Percentiles rank a stretch among this genome's conserved stretches.
phyloP scores from a whole-genome alignment of 345 rosid species.

The Arabis hirsuta region DNA sequence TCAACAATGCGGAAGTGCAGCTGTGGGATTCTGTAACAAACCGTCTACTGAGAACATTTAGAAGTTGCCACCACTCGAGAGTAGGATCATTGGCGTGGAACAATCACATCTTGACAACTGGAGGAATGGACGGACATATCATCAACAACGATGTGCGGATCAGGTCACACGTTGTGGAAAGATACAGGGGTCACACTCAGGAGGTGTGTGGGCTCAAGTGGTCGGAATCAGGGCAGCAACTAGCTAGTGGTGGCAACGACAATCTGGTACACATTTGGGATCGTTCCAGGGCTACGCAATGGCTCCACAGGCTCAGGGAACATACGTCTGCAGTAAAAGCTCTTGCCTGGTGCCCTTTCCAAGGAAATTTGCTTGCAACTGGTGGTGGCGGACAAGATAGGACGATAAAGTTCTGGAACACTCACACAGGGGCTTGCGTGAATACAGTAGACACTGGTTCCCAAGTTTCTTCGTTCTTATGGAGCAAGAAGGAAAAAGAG shows the following conservation, averaged over 20 bases:
- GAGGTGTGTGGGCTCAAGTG: no score
- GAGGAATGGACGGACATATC: background rate
- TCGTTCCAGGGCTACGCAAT: background rate
- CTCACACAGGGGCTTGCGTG: background rate
- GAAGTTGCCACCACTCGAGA: background rate
- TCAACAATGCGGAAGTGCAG: no score
- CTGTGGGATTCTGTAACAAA: no score
- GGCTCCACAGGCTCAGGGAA: background rate
- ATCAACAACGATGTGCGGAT: background rate
- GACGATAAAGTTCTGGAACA: background rate
- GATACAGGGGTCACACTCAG: no score
- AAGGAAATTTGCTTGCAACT: background rate
- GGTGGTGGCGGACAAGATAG: background rate
- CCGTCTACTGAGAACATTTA: no score
- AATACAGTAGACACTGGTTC: background rate
- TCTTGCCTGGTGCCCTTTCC: background rate
- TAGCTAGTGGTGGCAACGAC: conserved; percentile 4
- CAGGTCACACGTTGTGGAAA: background rate
- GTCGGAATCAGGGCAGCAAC: background rate
- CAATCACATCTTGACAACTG: background rate
- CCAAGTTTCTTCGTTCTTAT: background rate
- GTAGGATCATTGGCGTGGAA: background rate
- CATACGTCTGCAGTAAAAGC: background rate
- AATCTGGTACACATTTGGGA: background rate
- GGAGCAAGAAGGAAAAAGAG: conserved; percentile 1